Percentiles rank a stretch among this genome's conserved stretches.
These are phyloP conservation scores for Sporobolomyces roseus DNA, from an alignment of 768 basidiomycete species.

Conservation along the genomic window DNA sequence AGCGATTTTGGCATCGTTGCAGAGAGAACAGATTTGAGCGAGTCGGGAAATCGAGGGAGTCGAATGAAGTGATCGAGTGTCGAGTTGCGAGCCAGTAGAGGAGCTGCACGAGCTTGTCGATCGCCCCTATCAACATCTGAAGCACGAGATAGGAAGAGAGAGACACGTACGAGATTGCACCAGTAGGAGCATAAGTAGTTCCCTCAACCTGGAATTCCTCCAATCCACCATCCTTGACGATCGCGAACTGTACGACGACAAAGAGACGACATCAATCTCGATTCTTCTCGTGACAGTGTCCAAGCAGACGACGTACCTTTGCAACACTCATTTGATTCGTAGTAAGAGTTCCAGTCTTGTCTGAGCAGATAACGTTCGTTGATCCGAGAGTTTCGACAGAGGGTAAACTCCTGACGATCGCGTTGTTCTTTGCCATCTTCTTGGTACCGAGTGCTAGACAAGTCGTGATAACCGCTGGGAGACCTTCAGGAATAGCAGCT, in stretches of 20 bases:
- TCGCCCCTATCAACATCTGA: slow-evolving; percentile 57
- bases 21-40: slow-evolving; percentile 85
- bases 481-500: slow-evolving; percentile 94
- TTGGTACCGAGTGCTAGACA: slow-evolving; percentile 94
- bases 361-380: slow-evolving; percentile 97
- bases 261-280: neutral
- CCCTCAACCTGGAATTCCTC: slow-evolving; percentile 80
- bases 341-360: slow-evolving; percentile 74
- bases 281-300: neutral
- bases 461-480: slow-evolving; percentile 97
- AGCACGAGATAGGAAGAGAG: slow-evolving; percentile 26
- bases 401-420: slow-evolving; percentile 92
- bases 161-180: slow-evolving; percentile 57
- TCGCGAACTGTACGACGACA: slow-evolving; percentile 60
- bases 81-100: slow-evolving; percentile 53
- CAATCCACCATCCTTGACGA: slow-evolving; percentile 59
- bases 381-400: slow-evolving; percentile 96
- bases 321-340: slow-evolving; percentile 85
- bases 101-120: slow-evolving; percentile 50
- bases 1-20: slow-evolving; percentile 88
- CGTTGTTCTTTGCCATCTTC: slow-evolving; percentile 99
- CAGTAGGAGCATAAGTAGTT: slow-evolving; percentile 82
- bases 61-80: slow-evolving; percentile 54
- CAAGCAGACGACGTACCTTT: slow-evolving; percentile 47
- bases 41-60: slow-evolving; percentile 52